Evolutionary conservation across 2,329 filamentous ascomycete species (phyloP).

Genomic region (Juglanconis sp.): DNA sequence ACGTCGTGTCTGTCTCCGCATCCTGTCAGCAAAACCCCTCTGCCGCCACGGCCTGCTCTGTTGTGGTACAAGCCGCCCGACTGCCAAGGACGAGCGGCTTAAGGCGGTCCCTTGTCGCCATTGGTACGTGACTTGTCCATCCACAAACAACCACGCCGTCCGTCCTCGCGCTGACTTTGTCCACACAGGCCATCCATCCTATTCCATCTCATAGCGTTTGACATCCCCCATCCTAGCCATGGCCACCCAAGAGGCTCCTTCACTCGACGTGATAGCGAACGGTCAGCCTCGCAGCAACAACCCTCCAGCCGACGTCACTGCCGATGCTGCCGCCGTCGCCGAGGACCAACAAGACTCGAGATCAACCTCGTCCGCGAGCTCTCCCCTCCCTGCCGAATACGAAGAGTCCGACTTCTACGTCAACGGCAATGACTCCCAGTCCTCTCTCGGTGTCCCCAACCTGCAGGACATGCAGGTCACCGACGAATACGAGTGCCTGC

Average conservation of each 20-base stretch:
- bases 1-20: no score
- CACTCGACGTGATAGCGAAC: constrained; percentile 27
- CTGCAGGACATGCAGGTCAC: constrained; percentile 70
- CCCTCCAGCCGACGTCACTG: constrained; percentile 16
- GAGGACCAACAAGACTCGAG: constrained; percentile 51
- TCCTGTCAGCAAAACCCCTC: background rate
- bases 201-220: background rate
- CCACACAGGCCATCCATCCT: background rate
- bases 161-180: background rate
- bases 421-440: constrained; percentile 86
- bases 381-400: constrained; percentile 72
- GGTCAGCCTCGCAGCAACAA: constrained; percentile 5
- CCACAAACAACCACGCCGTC: background rate
- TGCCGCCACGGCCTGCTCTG: background rate
- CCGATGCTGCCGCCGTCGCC: constrained; percentile 19
- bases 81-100: background rate
- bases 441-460: constrained; percentile 79
- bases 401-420: constrained; percentile 94
- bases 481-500: constrained; percentile 64
- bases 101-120: background rate
- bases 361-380: constrained; percentile 68
- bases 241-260: constrained; percentile 26
- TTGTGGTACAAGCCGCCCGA: background rate
- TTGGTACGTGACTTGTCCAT: background rate
- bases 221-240: constrained; percentile 12